Evolutionary conservation across 805 yeast species (phyloP).

Genomic region (Schizosaccharomyces lindneri): DNA sequence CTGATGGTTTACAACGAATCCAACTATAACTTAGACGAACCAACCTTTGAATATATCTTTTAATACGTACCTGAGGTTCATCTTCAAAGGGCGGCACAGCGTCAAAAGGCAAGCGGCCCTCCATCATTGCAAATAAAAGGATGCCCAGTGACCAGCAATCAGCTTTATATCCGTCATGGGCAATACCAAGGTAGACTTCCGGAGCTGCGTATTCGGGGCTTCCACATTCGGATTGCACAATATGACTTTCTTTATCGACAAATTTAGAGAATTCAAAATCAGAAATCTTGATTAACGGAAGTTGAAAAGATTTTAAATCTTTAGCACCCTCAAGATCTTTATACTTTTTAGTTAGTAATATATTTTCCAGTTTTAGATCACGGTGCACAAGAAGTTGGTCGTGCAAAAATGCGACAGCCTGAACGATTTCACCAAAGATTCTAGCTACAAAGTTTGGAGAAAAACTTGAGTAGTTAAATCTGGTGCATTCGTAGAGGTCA

Average conservation of each 20-base stretch:
- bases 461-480: not conserved
- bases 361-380: not conserved
- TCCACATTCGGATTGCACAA: constrained; percentile 45
- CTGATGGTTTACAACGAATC: not conserved
- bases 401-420: not conserved
- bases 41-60: not conserved
- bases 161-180: constrained; percentile 60
- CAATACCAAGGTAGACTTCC: constrained; percentile 45
- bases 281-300: not conserved
- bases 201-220: constrained; percentile 93
- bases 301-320: not conserved
- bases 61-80: not conserved
- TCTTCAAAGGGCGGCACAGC: not conserved
- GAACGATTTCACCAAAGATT: not conserved
- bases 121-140: constrained; percentile 54
- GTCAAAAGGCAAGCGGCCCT: constrained; percentile 50
- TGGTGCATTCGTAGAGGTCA: not conserved
- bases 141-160: constrained; percentile 95
- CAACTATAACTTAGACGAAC: not conserved
- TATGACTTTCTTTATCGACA: not conserved
- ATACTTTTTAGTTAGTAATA: not conserved
- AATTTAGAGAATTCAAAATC: not conserved
- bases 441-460: not conserved
- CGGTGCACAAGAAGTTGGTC: not conserved
- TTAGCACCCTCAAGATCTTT: not conserved